Percentiles rank a stretch among this genome's conserved stretches.
Evolutionary conservation across 2,329 filamentous ascomycete species (phyloP).

Genomic region (Talaromyces sp.): DNA sequence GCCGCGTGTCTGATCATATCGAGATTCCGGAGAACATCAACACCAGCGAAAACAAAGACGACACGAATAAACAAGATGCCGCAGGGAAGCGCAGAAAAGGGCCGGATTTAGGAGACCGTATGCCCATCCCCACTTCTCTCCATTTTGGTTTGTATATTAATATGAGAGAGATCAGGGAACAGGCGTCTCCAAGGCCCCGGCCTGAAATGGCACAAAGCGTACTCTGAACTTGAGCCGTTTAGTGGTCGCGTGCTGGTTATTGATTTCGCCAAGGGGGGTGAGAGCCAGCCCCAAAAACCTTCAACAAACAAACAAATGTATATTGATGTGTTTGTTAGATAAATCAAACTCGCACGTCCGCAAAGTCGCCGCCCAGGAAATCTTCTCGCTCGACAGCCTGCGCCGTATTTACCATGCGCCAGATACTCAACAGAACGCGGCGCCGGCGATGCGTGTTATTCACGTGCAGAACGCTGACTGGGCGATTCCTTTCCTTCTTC

Average conservation of each 20-base stretch:
- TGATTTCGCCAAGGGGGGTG: conserved; percentile 42
- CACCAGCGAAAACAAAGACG: neutral
- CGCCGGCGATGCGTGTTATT: conserved; percentile 29
- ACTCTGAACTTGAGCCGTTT: conserved; percentile 21
- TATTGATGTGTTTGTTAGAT: conserved; percentile 16
- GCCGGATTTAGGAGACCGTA: neutral
- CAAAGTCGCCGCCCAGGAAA: conserved; percentile 46
- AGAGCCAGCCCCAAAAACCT: neutral
- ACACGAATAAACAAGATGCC: neutral
- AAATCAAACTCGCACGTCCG: conserved; percentile 33
- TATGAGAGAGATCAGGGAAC: neutral
- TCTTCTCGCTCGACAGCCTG: conserved; percentile 40
- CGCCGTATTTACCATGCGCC: conserved; percentile 36
- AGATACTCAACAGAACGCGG: conserved; percentile 10
- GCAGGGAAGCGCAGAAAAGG: neutral
- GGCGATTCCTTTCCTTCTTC: conserved; percentile 45
- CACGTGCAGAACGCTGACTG: conserved; percentile 52
- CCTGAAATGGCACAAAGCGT: conserved; percentile 31
- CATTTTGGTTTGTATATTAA: neutral
- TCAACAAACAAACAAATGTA: too few species aligned
- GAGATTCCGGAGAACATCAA: neutral
- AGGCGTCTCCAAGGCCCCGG: conserved; percentile 17
- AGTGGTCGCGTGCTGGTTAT: conserved; percentile 47
- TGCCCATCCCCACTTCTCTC: neutral
- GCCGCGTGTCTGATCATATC: conserved; percentile 9